Conservation (phyloP, 352 stramenopile species). For the Phytopythium litorale region DNA sequence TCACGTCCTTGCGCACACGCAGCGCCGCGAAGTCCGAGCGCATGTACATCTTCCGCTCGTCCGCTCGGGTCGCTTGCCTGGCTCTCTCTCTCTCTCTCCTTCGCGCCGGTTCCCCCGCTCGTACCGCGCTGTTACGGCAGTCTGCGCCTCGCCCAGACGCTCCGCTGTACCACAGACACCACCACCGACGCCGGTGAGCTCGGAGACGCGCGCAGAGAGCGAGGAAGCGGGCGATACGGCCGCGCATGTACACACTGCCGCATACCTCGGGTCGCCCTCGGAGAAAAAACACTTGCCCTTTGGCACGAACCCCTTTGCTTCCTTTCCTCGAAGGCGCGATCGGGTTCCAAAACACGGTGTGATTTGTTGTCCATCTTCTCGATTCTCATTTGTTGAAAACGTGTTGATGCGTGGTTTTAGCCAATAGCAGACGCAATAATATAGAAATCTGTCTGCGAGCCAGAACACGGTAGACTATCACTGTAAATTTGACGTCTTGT, state of each 20-base stretch:
- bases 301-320: background rate
- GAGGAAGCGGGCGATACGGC: background rate
- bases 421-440: background rate
- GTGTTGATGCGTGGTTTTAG: background rate
- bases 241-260: too few relatives aligned
- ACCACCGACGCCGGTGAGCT: background rate
- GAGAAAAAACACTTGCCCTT: conserved; percentile 1
- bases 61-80: background rate
- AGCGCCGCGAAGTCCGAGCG: conserved; percentile 74
- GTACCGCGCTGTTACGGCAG: background rate
- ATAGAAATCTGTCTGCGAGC: background rate
- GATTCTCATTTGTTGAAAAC: background rate
- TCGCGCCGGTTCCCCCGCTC: background rate
- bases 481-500: background rate
- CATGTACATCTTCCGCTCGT: conserved; percentile 33
- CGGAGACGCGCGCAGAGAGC: background rate
- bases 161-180: background rate
- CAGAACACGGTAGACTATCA: background rate
- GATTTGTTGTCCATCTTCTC: too few relatives aligned
- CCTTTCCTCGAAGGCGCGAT: background rate
- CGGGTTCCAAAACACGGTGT: background rate
- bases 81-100: too few relatives aligned
- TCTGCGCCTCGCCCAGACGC: background rate
- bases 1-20: conserved; percentile 83
- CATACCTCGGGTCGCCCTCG: background rate